A percentile compares a stretch with the other conserved stretches of the same genome.
Evolutionary conservation across 768 basidiomycete genomes (phyloP).

Genomic region (Vararia minispora): DNA sequence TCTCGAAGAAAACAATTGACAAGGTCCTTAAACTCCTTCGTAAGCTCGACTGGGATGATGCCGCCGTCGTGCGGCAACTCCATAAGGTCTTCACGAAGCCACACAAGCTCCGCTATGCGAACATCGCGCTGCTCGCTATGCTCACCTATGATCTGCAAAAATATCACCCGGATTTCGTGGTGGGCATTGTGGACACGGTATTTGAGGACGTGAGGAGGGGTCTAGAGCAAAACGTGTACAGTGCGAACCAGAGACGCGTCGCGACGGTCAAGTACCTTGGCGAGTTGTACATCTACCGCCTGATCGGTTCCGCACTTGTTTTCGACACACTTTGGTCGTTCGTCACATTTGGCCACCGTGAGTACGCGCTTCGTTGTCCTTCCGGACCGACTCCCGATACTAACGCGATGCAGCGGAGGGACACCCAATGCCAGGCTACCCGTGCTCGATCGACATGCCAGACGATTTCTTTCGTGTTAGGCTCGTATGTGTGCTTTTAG

Average conservation of each 20-base stretch:
- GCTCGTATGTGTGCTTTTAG: constrained; percentile 83
- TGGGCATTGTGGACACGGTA: constrained; percentile 87
- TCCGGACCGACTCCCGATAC: no score
- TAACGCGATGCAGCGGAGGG: constrained; percentile 56
- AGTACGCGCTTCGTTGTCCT: constrained; percentile 23
- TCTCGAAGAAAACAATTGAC: constrained; percentile 89
- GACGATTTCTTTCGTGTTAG: constrained; percentile 95
- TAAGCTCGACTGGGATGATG: constrained; percentile 94
- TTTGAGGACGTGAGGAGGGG: constrained; percentile 87
- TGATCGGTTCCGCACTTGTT: constrained; percentile 79
- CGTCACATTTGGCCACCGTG: constrained; percentile 93
- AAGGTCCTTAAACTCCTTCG: constrained; percentile 89
- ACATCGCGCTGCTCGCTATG: constrained; percentile 85
- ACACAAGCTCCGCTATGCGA: constrained; percentile 94
- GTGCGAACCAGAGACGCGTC: constrained; percentile 85
- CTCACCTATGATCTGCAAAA: constrained; percentile 90
- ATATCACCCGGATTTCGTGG: constrained; percentile 82
- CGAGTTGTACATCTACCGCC: constrained; percentile 92
- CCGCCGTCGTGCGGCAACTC: constrained; percentile 44
- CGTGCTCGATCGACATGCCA: constrained; percentile 74
- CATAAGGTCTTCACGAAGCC: constrained; percentile 94
- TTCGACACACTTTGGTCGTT: constrained; percentile 94
- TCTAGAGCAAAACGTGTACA: constrained; percentile 91
- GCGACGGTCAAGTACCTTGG: constrained; percentile 92
- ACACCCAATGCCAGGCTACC: constrained; percentile 69